These are phyloP conservation scores for Neurospora sp. DNA, from an alignment of 495 filamentous ascomycete species.

Conservation along the genomic window DNA sequence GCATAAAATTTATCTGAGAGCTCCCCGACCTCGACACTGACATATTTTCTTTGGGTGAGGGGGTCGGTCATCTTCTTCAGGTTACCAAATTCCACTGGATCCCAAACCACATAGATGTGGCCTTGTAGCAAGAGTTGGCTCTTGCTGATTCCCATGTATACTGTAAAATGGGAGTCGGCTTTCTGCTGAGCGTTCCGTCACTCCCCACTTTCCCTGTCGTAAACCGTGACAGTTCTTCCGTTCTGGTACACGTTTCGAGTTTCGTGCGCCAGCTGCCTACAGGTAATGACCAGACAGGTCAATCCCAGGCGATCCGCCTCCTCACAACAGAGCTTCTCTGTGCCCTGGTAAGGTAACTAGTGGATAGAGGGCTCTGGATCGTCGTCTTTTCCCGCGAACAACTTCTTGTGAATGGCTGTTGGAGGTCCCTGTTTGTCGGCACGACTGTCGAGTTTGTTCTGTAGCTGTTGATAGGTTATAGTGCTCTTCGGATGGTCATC, in stretches of 20 bases:
- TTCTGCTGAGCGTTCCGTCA: background rate
- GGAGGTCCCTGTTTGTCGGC: no score
- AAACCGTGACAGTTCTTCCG: background rate
- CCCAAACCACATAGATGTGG: background rate
- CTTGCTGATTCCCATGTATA: background rate
- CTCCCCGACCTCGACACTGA: background rate
- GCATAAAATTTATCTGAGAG: no score
- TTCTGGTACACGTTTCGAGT: background rate
- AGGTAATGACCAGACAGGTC: background rate
- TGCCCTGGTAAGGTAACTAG: no score
- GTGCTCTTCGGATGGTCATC: no score
- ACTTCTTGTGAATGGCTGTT: no score
- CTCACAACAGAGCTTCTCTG: no score
- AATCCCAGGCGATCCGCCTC: background rate
- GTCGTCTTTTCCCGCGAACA: no score
- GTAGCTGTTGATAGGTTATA: no score
- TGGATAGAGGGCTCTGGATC: no score
- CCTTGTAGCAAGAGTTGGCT: background rate
- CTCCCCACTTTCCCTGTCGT: background rate
- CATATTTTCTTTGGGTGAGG: background rate
- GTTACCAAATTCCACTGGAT: background rate
- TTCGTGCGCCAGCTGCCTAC: background rate
- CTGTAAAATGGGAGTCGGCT: background rate
- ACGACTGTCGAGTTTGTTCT: no score
- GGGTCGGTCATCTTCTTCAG: background rate